A percentile compares a stretch with the other conserved stretches of the same genome.
These are phyloP conservation scores for Aquilaria sinensis DNA, from an alignment of 345 rosid species.

Conservation along the genomic window DNA sequence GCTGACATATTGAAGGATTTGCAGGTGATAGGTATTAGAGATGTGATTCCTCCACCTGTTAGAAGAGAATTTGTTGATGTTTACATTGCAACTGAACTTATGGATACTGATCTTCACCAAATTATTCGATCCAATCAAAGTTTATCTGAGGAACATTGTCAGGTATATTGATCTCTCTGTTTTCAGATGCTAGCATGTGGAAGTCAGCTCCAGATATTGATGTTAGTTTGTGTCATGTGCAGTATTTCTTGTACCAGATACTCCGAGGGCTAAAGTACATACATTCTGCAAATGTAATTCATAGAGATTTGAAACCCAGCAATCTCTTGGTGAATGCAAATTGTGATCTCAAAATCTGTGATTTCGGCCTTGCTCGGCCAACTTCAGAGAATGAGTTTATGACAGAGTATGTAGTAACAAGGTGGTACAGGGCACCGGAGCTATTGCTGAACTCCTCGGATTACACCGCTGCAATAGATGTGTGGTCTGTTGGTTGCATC, in stretches of 20 bases:
- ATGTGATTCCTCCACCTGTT: constrained; percentile 90
- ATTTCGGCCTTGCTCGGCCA: constrained; percentile 94
- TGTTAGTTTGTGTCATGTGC: constrained; percentile 17
- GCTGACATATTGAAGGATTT: neutral
- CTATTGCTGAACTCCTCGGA: constrained; percentile 69
- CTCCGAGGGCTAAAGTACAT: constrained; percentile 93
- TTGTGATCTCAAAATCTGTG: constrained; percentile 89
- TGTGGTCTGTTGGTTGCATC: constrained; percentile 99
- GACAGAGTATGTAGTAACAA: constrained; percentile 98
- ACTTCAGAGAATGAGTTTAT: constrained; percentile 85
- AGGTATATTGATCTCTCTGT: constrained; percentile 37
- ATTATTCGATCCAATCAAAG: constrained; percentile 84
- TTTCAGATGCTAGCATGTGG: neutral
- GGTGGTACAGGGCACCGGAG: constrained; percentile 99
- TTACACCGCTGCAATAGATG: constrained; percentile 90
- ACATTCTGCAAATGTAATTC: constrained; percentile 96
- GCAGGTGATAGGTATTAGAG: constrained; percentile 78
- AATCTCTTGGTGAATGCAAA: constrained; percentile 82
- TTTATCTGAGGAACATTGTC: constrained; percentile 93
- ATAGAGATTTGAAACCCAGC: constrained; percentile 91
- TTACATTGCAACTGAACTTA: constrained; percentile 72
- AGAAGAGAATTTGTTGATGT: constrained; percentile 84
- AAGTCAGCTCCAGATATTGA: neutral
- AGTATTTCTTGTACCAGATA: constrained; percentile 94
- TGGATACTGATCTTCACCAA: constrained; percentile 98